These are phyloP conservation scores for Yamadazyma atmosphaerica DNA, from an alignment of 1,139 yeast species.

Conservation along the genomic window DNA sequence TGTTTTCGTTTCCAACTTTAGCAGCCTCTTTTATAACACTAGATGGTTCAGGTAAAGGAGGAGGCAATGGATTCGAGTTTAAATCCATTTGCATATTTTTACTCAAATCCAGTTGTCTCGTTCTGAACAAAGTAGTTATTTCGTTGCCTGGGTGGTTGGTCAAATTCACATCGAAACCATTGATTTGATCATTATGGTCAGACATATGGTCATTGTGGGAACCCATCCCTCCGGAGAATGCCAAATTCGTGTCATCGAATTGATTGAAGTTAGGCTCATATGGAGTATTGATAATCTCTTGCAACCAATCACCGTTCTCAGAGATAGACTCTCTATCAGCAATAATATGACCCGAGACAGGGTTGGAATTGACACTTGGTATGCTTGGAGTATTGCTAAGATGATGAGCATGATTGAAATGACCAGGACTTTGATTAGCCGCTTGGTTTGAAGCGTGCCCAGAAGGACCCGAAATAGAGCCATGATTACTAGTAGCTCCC, in stretches of 20 bases:
- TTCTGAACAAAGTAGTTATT: constrained; percentile 54
- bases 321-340: constrained; percentile 12
- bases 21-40: constrained; percentile 1
- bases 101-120: constrained; percentile 61
- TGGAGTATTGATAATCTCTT: constrained; percentile 65
- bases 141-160: constrained; percentile 16
- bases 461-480: constrained; percentile 1
- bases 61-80: constrained; percentile 2
- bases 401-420: constrained; percentile 4
- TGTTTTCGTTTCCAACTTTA: no score
- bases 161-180: constrained; percentile 6
- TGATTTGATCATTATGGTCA: background rate
- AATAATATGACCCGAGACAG: constrained; percentile 1
- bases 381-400: constrained; percentile 7
- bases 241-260: constrained; percentile 6
- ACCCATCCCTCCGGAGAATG: background rate
- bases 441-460: background rate
- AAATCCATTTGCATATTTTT: constrained; percentile 25
- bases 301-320: constrained; percentile 59
- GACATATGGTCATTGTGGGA: no score
- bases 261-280: constrained; percentile 33
- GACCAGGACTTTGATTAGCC: constrained; percentile 3
- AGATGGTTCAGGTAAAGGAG: constrained; percentile 5
- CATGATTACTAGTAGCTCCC: background rate
- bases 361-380: constrained; percentile 1